These are phyloP conservation scores for Sporobolomyces roseus DNA, from an alignment of 768 basidiomycete genomes.

Conservation along the genomic window DNA sequence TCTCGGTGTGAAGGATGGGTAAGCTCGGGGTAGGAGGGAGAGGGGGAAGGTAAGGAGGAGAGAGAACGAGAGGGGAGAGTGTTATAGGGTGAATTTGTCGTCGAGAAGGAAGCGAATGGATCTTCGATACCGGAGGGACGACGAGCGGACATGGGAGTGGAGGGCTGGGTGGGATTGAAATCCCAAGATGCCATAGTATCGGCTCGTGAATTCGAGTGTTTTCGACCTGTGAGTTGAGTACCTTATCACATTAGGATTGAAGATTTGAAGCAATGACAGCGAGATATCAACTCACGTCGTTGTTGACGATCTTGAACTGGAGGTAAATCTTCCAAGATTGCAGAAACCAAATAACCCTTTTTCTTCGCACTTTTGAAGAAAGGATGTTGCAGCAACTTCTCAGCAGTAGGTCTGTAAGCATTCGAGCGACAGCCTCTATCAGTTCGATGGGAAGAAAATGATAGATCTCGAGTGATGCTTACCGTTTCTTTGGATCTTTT, in stretches of 20 bases:
- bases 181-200: slow-evolving; percentile 36
- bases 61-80: not conserved
- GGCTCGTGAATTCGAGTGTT: not conserved
- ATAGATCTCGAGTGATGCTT: slow-evolving; percentile 19
- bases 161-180: slow-evolving; percentile 23
- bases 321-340: slow-evolving; percentile 56
- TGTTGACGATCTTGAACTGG: slow-evolving; percentile 40
- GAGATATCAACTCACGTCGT: slow-evolving; percentile 33
- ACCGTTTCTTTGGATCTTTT: slow-evolving; percentile 80
- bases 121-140: not conserved
- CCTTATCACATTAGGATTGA: too few species aligned
- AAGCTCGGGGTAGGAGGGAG: not conserved
- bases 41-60: too few species aligned
- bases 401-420: slow-evolving; percentile 65
- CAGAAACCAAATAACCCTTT: slow-evolving; percentile 69
- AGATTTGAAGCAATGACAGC: too few species aligned
- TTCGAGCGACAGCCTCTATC: not conserved
- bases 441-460: not conserved
- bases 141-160: not conserved
- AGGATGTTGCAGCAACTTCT: slow-evolving; percentile 66
- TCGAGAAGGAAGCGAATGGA: slow-evolving; percentile 31
- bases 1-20: too few species aligned
- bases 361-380: slow-evolving; percentile 79
- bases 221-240: slow-evolving; percentile 14
- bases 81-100: slow-evolving; percentile 25